Conservation (phyloP, 768 basidiomycete species). For the Boletus reticulatus region DNA sequence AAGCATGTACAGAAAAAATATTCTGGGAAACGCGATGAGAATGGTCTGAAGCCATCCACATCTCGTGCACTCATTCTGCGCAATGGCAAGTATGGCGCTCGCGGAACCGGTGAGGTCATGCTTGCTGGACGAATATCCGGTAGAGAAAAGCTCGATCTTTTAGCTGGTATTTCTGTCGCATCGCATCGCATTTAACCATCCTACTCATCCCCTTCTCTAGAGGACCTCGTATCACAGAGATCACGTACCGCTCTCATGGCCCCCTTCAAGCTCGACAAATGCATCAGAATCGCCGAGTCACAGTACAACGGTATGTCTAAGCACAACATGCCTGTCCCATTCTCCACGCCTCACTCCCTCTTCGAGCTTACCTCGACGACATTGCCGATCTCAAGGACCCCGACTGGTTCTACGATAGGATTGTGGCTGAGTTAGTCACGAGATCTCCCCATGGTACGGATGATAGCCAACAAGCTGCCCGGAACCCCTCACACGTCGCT, state of each 20-base stretch:
- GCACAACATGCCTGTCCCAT: not conserved
- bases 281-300: constrained; percentile 68
- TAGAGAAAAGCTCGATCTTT: constrained; percentile 75
- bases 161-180: constrained; percentile 53
- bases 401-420: constrained; percentile 55
- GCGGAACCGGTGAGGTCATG: constrained; percentile 67
- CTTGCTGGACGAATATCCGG: constrained; percentile 61
- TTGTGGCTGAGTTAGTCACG: constrained; percentile 55
- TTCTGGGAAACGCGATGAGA: constrained; percentile 43
- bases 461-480: constrained; percentile 29
- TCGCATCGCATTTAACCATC: not conserved
- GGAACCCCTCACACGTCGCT: constrained; percentile 52
- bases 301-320: constrained; percentile 60
- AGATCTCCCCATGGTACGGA: constrained; percentile 37
- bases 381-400: constrained; percentile 66
- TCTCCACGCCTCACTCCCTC: constrained; percentile 13
- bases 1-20: constrained; percentile 42
- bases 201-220: constrained; percentile 33
- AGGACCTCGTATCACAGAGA: constrained; percentile 58
- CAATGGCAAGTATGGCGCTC: constrained; percentile 71
- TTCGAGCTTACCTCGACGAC: constrained; percentile 64
- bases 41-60: constrained; percentile 60
- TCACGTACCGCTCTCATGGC: constrained; percentile 57
- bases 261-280: constrained; percentile 63
- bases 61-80: constrained; percentile 71